Base-by-base conservation (phyloP, 2,329 filamentous ascomycete species). In the Microdochium trichocladiopsis region DNA sequence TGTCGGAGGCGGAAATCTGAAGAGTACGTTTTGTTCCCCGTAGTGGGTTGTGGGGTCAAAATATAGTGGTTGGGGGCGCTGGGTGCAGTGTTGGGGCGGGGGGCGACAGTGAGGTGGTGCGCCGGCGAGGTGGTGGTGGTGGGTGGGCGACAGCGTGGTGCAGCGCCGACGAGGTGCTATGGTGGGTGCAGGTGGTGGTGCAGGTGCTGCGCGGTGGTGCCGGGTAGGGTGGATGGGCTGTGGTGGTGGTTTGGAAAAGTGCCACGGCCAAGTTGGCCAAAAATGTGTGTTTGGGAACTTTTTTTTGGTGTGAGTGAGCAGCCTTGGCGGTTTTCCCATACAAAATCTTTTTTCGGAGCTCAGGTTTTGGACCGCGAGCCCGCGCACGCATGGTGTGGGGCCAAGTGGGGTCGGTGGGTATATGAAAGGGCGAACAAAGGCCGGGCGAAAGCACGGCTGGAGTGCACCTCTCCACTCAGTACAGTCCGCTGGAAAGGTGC, bases 381-480 rank as follows among this genome's bases (percentile, higher is more conserved):
- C 31, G 36, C 45, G 37, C 12, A n/a, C n/a, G 25, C 49, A 31
- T 49, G 50, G 50, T 37, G 28, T 2, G 11, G 47, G 53, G 12
- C 49, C 50, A 56, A 51, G n/a, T 49, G 53, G 41, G 56, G 48
- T 52, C 56, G 56, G 57, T 58, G 53, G 56, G 55, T 57, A 55
- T 55, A 56, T 58, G 55, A 57, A 52, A 56, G 53, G 53, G 54
- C 50, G 28, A 25, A 47, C 45, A 21, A 25, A 12, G 25, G 51
- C 41, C 36, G 36, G 36, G 36, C n/a, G 36, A 41, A 18, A 28
- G 21, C n/a, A 6, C 25, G 18, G 14, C 22, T 48, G 47, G 14
- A 48, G 36, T 41, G 36, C 11, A 18, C 36, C 36, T 14, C 11
- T 41, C 36, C 36, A 18, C 36, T 41, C 6, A 41, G 36, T 41